Conservation (phyloP, 176 grass and related monocot genomes). For the Hordeum vulgare region MorexV3_pseudomolecules_assembly NC_058519.1:618257029-618257528, state of each 20-base stretch:
- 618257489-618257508: background rate
- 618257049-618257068: background rate
- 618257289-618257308: background rate
- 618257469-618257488: conserved; percentile 48
- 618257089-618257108: background rate
- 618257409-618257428: conserved; percentile 59
- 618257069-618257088: background rate
- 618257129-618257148: too few species aligned
- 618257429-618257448: conserved; percentile 53
- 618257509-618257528: conserved; percentile 21
- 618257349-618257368: conserved; percentile 70
- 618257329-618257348: conserved; percentile 64
- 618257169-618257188: too few species aligned
- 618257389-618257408: conserved; percentile 71
- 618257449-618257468: conserved; percentile 62
- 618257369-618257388: conserved; percentile 83
- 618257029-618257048: background rate
- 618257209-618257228: background rate
- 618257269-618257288: background rate
- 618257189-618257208: background rate
- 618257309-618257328: conserved; percentile 63
- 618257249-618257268: conserved; percentile 8
- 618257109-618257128: background rate
- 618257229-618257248: background rate
- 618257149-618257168: background rate